phyloP scores from a whole-genome alignment of 768 basidiomycete genomes.

The Hericium erinaceus region DNA sequence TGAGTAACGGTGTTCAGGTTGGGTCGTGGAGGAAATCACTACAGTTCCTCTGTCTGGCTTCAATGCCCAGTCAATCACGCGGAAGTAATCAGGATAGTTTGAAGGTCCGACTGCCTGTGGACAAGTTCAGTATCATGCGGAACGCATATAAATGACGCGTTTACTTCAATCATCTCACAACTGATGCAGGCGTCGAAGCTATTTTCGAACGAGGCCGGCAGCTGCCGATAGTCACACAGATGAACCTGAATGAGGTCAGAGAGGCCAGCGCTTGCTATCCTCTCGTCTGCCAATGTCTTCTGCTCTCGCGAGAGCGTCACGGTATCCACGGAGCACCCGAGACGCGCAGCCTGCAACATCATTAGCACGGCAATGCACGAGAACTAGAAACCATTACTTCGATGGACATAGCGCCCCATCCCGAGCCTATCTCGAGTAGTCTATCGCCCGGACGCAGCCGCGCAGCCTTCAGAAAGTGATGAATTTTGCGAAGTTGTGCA shows the following conservation, averaged over 20 bases:
- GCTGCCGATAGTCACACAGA: constrained; percentile 29
- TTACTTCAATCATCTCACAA: constrained; percentile 34
- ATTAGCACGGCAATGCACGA: constrained; percentile 8
- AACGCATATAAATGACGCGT: neutral
- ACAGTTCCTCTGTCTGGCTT: constrained; percentile 25
- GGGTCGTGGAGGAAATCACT: no score
- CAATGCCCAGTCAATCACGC: constrained; percentile 32
- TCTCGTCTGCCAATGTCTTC: constrained; percentile 24
- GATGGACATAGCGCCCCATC: constrained; percentile 31
- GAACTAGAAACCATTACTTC: constrained; percentile 17
- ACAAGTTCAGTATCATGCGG: neutral
- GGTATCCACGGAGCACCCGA: constrained; percentile 28
- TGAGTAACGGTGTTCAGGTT: no score
- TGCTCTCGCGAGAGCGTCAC: constrained; percentile 30
- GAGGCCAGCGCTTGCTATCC: constrained; percentile 26
- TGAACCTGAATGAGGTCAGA: constrained; percentile 26
- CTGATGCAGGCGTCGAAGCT: constrained; percentile 31
- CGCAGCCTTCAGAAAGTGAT: constrained; percentile 26
- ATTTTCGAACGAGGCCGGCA: constrained; percentile 25
- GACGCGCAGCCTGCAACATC: neutral
- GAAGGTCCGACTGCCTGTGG: constrained; percentile 26
- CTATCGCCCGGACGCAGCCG: constrained; percentile 25
- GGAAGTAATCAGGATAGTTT: constrained; percentile 27
- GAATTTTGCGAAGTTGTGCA: constrained; percentile 28
- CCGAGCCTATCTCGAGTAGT: constrained; percentile 30